phyloP scores from a whole-genome alignment of 345 rosid species.

The Hevea brasiliensis region DNA sequence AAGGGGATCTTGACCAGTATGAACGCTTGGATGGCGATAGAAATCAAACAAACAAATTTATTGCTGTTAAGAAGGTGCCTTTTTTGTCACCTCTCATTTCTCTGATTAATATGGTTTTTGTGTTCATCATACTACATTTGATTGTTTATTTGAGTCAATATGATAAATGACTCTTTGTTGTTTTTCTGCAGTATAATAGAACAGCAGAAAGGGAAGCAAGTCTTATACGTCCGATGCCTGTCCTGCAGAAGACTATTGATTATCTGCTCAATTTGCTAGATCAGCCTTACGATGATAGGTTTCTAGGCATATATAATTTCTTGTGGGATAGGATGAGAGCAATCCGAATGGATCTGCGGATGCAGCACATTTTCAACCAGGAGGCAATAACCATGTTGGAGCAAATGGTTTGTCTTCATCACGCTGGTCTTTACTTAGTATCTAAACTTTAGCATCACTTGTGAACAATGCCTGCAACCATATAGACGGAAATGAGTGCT shows the following conservation, averaged over 20 bases:
- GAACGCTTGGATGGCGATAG: conserved; percentile 95
- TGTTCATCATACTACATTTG: background rate
- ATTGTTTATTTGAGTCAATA: background rate
- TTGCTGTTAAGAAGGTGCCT: conserved; percentile 87
- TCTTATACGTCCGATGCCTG: conserved; percentile 89
- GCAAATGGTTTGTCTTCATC: conserved; percentile 70
- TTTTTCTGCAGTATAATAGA: conserved; percentile 68
- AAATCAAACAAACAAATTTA: conserved; percentile 76
- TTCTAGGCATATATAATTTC: conserved; percentile 88
- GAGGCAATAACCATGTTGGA: conserved; percentile 87
- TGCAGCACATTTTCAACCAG: conserved; percentile 88
- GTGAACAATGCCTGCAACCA: background rate
- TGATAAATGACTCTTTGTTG: conserved; percentile 29
- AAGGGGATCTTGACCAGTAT: conserved; percentile 94
- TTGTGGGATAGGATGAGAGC: conserved; percentile 99
- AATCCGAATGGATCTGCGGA: conserved; percentile 90
- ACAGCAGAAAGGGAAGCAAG: conserved; percentile 92
- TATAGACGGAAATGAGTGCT: conserved; percentile 2
- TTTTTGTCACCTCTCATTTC: background rate
- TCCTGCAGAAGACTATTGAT: conserved; percentile 72
- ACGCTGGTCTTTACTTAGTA: background rate
- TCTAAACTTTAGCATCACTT: background rate
- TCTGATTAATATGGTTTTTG: background rate
- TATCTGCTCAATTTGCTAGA: conserved; percentile 84
- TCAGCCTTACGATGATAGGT: conserved; percentile 72